phyloP scores from a whole-genome alignment of 805 yeast species.

The Kazachstania viticola region DNA sequence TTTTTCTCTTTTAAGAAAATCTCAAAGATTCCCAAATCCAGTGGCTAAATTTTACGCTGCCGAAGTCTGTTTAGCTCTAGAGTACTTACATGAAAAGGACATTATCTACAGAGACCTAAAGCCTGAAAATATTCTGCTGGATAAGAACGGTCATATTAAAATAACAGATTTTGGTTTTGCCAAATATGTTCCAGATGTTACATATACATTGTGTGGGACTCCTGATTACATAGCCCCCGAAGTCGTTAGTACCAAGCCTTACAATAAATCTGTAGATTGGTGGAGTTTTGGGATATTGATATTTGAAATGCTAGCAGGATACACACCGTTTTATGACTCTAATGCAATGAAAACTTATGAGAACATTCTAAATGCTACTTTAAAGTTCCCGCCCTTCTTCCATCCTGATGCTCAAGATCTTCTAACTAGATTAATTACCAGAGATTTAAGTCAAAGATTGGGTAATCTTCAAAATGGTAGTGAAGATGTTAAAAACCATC shows the following conservation, averaged over 20 bases:
- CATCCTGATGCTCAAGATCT: slow-evolving; percentile 70
- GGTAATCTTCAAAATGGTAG: slow-evolving; percentile 83
- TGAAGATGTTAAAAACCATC: slow-evolving; percentile 71
- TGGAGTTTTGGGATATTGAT: slow-evolving; percentile 90
- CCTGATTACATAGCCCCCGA: slow-evolving; percentile 96
- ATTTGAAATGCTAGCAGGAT: slow-evolving; percentile 89
- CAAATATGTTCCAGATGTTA: slow-evolving; percentile 79
- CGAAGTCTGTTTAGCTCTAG: slow-evolving; percentile 73
- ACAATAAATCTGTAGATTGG: slow-evolving; percentile 92
- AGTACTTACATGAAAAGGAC: slow-evolving; percentile 73
- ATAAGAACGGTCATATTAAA: slow-evolving; percentile 81
- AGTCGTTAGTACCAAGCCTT: slow-evolving; percentile 84
- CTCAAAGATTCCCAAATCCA: slow-evolving; percentile 88
- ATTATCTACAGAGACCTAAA: slow-evolving; percentile 85
- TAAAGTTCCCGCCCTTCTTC: slow-evolving; percentile 64
- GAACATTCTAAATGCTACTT: slow-evolving; percentile 68
- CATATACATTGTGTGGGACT: slow-evolving; percentile 88
- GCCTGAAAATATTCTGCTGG: slow-evolving; percentile 82
- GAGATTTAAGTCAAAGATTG: slow-evolving; percentile 68
- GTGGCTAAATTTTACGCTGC: slow-evolving; percentile 94
- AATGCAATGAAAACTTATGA: slow-evolving; percentile 92
- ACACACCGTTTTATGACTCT: slow-evolving; percentile 86
- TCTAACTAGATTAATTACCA: slow-evolving; percentile 58
- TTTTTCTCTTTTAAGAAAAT: slow-evolving; percentile 70
- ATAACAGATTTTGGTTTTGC: slow-evolving; percentile 95